A percentile compares a stretch with the other conserved stretches of the same genome.
These are phyloP conservation scores for Camelina hispida DNA, from an alignment of 345 rosid species.

Conservation along the genomic window DNA sequence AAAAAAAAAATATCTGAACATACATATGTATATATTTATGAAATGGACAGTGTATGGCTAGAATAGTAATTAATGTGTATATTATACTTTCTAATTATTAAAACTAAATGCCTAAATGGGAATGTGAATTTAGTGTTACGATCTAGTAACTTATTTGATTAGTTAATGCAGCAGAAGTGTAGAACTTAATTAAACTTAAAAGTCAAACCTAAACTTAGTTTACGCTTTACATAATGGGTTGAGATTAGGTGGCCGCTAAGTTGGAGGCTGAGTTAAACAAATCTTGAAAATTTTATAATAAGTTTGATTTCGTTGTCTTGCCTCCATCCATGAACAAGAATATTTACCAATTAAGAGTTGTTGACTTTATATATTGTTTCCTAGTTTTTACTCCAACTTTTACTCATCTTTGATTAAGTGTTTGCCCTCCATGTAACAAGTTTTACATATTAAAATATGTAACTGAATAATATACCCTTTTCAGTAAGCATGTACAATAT, in stretches of 20 bases:
- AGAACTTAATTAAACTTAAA: neutral
- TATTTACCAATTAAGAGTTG: constrained; percentile 19
- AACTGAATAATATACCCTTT: neutral
- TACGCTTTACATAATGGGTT: neutral
- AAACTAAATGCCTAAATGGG: neutral
- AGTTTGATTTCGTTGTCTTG: constrained; percentile 25
- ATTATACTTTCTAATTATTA: neutral
- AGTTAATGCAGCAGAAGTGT: neutral
- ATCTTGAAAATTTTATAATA: constrained; percentile 16
- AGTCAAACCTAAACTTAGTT: neutral
- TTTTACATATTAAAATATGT: neutral
- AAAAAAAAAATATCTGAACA: neutral
- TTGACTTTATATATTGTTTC: constrained; percentile 15
- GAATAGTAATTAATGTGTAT: neutral
- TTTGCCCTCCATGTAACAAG: neutral
- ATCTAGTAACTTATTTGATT: neutral
- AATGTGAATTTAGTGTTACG: neutral
- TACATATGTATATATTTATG: neutral
- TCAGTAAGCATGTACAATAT: neutral
- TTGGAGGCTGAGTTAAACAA: constrained; percentile 25
- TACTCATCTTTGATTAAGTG: neutral
- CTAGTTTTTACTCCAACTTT: neutral
- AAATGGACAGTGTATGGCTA: neutral
- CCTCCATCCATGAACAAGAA: constrained; percentile 20
- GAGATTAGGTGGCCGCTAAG: constrained; percentile 26